These are phyloP conservation scores for Mortierella alpina DNA, from an alignment of 192 early-diverging fungal species.

Conservation along the genomic window DNA sequence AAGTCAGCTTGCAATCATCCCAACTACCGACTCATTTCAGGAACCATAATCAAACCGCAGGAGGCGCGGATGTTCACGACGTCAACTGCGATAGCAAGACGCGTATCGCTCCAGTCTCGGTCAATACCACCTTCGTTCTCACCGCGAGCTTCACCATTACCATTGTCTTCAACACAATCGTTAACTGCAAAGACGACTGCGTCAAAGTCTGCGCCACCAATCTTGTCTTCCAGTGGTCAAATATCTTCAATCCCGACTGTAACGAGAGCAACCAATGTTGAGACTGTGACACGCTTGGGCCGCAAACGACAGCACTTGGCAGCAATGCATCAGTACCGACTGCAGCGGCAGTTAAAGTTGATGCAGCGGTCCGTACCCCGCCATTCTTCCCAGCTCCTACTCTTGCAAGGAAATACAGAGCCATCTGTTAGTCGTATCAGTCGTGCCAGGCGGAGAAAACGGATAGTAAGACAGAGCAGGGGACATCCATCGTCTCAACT, in stretches of 20 bases:
- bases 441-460: not conserved
- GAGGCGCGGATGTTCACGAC: too few species aligned
- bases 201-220: not conserved
- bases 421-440: not conserved
- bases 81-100: not conserved
- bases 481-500: not conserved
- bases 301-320: constrained; percentile 6
- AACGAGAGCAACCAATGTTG: not conserved
- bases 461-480: constrained; percentile 2
- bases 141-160: too few species aligned
- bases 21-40: not conserved
- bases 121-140: not conserved
- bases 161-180: not conserved
- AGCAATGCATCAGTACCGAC: constrained; percentile 14
- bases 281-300: not conserved
- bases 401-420: not conserved
- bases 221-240: not conserved
- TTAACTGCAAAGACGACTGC: not conserved
- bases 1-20: not conserved
- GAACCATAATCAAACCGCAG: not conserved
- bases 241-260: not conserved
- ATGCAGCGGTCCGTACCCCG: constrained; percentile 11
- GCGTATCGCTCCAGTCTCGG: not conserved
- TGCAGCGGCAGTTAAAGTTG: constrained; percentile 2
- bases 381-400: constrained; percentile 19